Conservation (phyloP, 2,329 filamentous ascomycete genomes). For the Paracamarosporium sp. region DNA sequence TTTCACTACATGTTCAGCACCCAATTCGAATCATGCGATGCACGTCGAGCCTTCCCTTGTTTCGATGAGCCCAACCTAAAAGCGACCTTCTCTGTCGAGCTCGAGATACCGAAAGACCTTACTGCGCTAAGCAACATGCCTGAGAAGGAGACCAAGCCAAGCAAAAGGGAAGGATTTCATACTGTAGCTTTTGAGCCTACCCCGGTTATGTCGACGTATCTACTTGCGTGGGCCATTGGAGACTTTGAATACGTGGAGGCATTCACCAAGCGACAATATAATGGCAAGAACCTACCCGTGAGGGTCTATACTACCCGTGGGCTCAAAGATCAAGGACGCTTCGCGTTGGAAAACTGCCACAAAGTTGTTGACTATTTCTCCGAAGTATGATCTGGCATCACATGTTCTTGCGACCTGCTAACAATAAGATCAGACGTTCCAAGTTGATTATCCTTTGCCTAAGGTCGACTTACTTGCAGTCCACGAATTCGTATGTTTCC, state of each 20-base stretch:
- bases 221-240: slow-evolving; percentile 93
- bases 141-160: slow-evolving; percentile 76
- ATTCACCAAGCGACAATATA: slow-evolving; percentile 87
- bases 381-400: slow-evolving; percentile 56
- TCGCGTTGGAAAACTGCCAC: slow-evolving; percentile 88
- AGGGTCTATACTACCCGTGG: slow-evolving; percentile 95
- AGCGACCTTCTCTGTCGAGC: slow-evolving; percentile 90
- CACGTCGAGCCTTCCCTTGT: slow-evolving; percentile 92
- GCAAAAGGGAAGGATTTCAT: slow-evolving; percentile 73
- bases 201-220: slow-evolving; percentile 94
- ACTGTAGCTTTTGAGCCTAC: slow-evolving; percentile 90
- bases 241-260: slow-evolving; percentile 98
- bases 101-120: slow-evolving; percentile 88
- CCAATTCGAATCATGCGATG: slow-evolving; percentile 97
- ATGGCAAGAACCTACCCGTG: slow-evolving; percentile 88
- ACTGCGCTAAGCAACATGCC: slow-evolving; percentile 96
- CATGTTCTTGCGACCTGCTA: background rate
- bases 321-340: slow-evolving; percentile 89
- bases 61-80: slow-evolving; percentile 98
- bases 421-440: slow-evolving; percentile 67
- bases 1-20: slow-evolving; percentile 81
- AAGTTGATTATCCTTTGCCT: slow-evolving; percentile 82
- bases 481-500: slow-evolving; percentile 80
- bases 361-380: slow-evolving; percentile 97
- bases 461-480: slow-evolving; percentile 97